These are phyloP conservation scores for Tuber aestivum DNA, from an alignment of 495 filamentous ascomycete genomes.

Conservation along the genomic window DNA sequence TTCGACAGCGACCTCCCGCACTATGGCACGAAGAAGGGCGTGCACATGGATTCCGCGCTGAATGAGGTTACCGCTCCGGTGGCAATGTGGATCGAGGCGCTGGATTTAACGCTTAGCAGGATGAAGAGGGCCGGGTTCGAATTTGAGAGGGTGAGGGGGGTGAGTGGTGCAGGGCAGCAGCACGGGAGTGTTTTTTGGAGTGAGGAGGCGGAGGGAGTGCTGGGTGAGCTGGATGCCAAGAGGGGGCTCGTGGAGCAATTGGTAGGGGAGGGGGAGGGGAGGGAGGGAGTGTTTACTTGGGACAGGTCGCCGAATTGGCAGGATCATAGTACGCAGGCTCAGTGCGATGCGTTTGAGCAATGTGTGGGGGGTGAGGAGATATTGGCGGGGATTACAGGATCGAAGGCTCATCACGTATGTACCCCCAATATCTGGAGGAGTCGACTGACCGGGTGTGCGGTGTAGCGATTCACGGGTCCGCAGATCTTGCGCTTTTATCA, in stretches of 20 bases:
- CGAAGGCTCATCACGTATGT: slow-evolving; percentile 85
- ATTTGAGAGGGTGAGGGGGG: slow-evolving; percentile 67
- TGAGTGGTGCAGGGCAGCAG: slow-evolving; percentile 92
- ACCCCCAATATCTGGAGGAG: not conserved
- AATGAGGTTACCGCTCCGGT: slow-evolving; percentile 88
- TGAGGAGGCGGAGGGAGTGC: slow-evolving; percentile 58
- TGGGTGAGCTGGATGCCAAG: slow-evolving; percentile 56
- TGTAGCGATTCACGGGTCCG: slow-evolving; percentile 90
- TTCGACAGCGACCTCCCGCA: slow-evolving; percentile 68
- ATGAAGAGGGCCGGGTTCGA: slow-evolving; percentile 69
- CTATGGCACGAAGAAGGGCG: slow-evolving; percentile 82
- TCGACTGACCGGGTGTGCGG: slow-evolving; percentile 34
- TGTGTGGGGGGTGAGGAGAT: slow-evolving; percentile 58
- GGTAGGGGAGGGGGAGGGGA: slow-evolving; percentile 36
- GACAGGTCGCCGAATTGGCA: slow-evolving; percentile 95
- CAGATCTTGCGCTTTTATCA: slow-evolving; percentile 84
- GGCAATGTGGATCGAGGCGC: slow-evolving; percentile 86
- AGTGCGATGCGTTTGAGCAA: slow-evolving; percentile 83
- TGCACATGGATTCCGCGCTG: slow-evolving; percentile 69
- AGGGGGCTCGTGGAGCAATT: slow-evolving; percentile 64
- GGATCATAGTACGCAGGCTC: slow-evolving; percentile 82
- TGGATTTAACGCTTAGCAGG: slow-evolving; percentile 73
- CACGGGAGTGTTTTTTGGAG: slow-evolving; percentile 95
- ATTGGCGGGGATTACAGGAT: slow-evolving; percentile 75
- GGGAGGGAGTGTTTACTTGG: slow-evolving; percentile 65